Evolutionary conservation across 805 yeast genomes (phyloP), one percentile per base, ranked within the genome.

Genomic region (Lachancea cidri): DNA sequence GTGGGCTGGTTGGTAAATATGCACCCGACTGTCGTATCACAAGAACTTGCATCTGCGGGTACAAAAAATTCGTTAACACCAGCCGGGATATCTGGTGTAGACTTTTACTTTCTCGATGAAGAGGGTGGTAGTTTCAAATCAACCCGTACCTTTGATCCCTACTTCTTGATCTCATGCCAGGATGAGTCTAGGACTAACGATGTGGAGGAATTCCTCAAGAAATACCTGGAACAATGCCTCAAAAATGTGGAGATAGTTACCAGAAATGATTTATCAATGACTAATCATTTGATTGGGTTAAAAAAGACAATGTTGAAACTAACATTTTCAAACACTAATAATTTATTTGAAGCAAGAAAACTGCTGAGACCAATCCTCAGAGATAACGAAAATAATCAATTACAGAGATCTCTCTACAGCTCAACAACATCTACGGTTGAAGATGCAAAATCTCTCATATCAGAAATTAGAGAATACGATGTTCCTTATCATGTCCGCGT

Each of bases 401-500:
- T 77, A 25, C 76, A 82, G 17, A 72, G 80, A 48, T 87, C 84
- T 44, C 74, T 85, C 16, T 87, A 85, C 51, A 35, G 39, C 15
- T 41, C 65, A 49, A 41, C 54, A 57, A 22, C 47, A 16, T 41
- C 44, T 20, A 49, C 55, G 11, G 57, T 59, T 6, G 85, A 81
- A 46, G 83, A 89, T 3, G 69, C 80, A 2, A 78, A 78, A 27
- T 71, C 71, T 35, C 62, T 57, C 36, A 76, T 93, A 13, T 81
- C 79, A 41, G 98, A 91, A 53, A 75, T 93, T 24, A 72, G 91
- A 50, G 99, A 93, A 60, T 88, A 86, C 52, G 99, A 93, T 59
- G 98, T 93, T 3, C 98, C 98, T 0, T 93, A 86, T 55, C 96
- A 89, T 58, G 96, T 89, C 2, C 76, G 99, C 46, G 97, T 93